Conservation (phyloP, 1,284 basidiomycete species). For the Ustilago bromivora region DNA sequence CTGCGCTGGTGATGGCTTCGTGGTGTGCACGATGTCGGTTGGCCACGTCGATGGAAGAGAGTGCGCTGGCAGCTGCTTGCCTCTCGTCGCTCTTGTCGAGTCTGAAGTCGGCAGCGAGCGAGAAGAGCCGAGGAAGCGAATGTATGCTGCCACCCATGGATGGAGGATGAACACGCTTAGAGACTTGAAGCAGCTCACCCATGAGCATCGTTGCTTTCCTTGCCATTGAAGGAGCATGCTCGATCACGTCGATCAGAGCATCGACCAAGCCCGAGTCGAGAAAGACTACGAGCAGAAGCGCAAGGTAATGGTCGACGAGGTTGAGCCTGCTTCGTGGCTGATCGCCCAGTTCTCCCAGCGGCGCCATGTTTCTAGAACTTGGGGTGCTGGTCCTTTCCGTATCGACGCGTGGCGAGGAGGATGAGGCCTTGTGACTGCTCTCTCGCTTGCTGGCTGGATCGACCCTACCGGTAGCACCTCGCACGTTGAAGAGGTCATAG, state of each 20-base stretch:
- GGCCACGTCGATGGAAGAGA: conserved; percentile 90
- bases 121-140: conserved; percentile 87
- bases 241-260: conserved; percentile 62
- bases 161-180: conserved; percentile 88
- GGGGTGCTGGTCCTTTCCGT: conserved; percentile 1
- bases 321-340: conserved; percentile 74
- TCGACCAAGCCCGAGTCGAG: conserved; percentile 81
- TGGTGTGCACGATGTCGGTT: conserved; percentile 72
- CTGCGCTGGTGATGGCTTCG: conserved; percentile 41
- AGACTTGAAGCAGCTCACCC: conserved; percentile 87
- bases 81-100: conserved; percentile 71
- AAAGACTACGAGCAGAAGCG: conserved; percentile 86
- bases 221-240: conserved; percentile 45
- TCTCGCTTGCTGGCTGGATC: conserved; percentile 52
- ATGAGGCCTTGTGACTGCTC: conserved; percentile 27
- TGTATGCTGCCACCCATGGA: conserved; percentile 83
- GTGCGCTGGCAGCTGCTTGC: conserved; percentile 84
- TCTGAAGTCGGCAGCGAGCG: conserved; percentile 80
- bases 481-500: conserved; percentile 83
- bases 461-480: conserved; percentile 30
- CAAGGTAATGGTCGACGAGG: conserved; percentile 91
- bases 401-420: conserved; percentile 26
- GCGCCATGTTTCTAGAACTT: conserved; percentile 11
- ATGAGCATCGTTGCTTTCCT: conserved; percentile 84
- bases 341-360: conserved; percentile 46